These are phyloP conservation scores for Monosporascus sp. DNA, from an alignment of 2,329 filamentous ascomycete genomes.

Conservation along the genomic window DNA sequence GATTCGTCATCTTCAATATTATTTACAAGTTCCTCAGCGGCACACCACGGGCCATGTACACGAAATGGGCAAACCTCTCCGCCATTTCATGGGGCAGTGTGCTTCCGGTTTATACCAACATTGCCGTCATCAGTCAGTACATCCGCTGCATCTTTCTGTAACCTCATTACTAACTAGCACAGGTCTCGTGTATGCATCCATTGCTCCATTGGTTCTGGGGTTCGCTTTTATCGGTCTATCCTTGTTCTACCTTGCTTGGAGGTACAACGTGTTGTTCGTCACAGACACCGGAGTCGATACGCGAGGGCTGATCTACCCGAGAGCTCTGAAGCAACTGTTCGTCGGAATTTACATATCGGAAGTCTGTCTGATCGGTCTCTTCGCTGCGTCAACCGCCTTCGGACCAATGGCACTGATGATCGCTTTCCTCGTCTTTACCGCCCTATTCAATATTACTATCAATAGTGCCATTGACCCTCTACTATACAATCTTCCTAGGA, in stretches of 20 bases:
- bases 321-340: slow-evolving; percentile 81
- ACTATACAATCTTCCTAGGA: slow-evolving; percentile 72
- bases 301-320: slow-evolving; percentile 80
- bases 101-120: slow-evolving; percentile 74
- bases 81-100: slow-evolving; percentile 80
- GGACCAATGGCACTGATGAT: slow-evolving; percentile 73
- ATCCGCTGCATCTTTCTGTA: neutral
- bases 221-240: slow-evolving; percentile 76
- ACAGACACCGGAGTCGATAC: slow-evolving; percentile 78
- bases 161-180: slow-evolving; percentile 13
- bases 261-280: slow-evolving; percentile 88
- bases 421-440: slow-evolving; percentile 67
- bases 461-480: slow-evolving; percentile 71
- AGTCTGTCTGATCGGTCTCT: slow-evolving; percentile 78
- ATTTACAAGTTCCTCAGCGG: slow-evolving; percentile 69
- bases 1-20: slow-evolving; percentile 68
- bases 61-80: slow-evolving; percentile 67
- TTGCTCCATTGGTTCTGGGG: slow-evolving; percentile 77
- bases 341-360: slow-evolving; percentile 79
- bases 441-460: slow-evolving; percentile 70
- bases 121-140: slow-evolving; percentile 68
- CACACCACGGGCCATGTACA: slow-evolving; percentile 77
- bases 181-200: slow-evolving; percentile 81
- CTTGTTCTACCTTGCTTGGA: slow-evolving; percentile 81
- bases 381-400: slow-evolving; percentile 62